A percentile compares a stretch with the other conserved stretches of the same genome.
Conservation (phyloP, 352 stramenopile species). For the Pythium rhizo-oryzae region DNA sequence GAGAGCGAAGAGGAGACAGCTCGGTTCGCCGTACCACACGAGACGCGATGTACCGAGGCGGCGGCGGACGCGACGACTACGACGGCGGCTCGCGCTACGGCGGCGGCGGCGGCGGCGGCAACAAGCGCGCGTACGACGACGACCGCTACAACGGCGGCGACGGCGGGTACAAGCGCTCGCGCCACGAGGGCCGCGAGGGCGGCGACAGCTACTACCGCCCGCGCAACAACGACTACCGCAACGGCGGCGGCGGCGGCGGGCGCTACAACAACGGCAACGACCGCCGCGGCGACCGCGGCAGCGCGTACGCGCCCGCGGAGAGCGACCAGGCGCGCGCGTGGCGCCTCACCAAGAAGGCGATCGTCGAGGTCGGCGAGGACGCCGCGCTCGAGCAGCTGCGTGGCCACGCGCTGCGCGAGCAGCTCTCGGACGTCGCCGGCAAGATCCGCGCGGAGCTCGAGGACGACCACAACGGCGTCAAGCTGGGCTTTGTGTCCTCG, state of each 20-base stretch:
- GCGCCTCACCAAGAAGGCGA: constrained; percentile 72
- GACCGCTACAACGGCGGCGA: constrained; percentile 28
- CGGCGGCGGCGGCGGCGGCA: constrained; percentile 25
- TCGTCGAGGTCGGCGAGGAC: constrained; percentile 70
- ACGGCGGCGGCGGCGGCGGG: constrained; percentile 34
- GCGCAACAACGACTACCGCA: constrained; percentile 51
- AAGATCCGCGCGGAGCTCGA: constrained; percentile 61
- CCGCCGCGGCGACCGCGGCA: constrained; percentile 22
- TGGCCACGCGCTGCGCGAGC: constrained; percentile 41
- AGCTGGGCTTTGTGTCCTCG: constrained; percentile 53
- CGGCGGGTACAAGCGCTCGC: constrained; percentile 62
- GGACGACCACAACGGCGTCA: constrained; percentile 51
- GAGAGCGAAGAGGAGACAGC: background rate
- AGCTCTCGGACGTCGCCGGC: constrained; percentile 43
- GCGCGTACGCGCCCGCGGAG: constrained; percentile 33
- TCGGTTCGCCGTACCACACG: background rate
- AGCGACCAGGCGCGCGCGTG: constrained; percentile 70
- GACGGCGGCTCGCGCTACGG: constrained; percentile 31
- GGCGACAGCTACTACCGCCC: constrained; percentile 62
- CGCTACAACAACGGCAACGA: constrained; percentile 40
- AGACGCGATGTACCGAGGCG: constrained; percentile 31
- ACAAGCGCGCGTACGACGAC: constrained; percentile 55
- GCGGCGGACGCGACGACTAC: constrained; percentile 26
- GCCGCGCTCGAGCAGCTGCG: constrained; percentile 37
- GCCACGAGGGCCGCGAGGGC: constrained; percentile 30